Conservation (phyloP, 331 rosid species). For the Phaseolus coccineus region DNA sequence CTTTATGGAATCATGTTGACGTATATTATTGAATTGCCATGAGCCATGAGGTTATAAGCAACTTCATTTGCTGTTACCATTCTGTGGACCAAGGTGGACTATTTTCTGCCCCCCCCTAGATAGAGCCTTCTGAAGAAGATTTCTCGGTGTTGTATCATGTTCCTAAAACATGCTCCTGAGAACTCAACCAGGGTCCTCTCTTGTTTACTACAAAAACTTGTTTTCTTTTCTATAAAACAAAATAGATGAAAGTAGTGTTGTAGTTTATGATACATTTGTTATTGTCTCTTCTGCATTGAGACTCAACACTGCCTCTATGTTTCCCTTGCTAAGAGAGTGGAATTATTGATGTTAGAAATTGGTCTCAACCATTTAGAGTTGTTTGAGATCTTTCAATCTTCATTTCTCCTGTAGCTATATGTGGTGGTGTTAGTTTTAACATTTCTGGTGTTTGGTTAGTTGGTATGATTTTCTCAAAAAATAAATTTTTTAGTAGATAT, state of each 20-base stretch:
- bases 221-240: slow-evolving; percentile 6
- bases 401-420: too few species aligned
- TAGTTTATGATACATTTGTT: slow-evolving; percentile 47
- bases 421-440: background rate
- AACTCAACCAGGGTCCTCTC: slow-evolving; percentile 39
- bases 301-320: slow-evolving; percentile 18
- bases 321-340: slow-evolving; percentile 37
- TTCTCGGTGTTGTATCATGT: slow-evolving; percentile 54
- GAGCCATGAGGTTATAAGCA: slow-evolving; percentile 39
- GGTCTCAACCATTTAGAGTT: slow-evolving; percentile 11
- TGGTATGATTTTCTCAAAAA: background rate
- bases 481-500: too few species aligned
- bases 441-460: background rate
- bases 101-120: slow-evolving; percentile 36
- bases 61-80: slow-evolving; percentile 36
- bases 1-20: slow-evolving; percentile 51
- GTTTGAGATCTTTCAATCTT: slow-evolving; percentile 1
- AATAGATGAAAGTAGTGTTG: slow-evolving; percentile 37
- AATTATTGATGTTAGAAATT: slow-evolving; percentile 34
- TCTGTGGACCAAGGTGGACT: slow-evolving; percentile 44
- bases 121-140: slow-evolving; percentile 32
- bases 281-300: slow-evolving; percentile 14
- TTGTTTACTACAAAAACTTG: slow-evolving; percentile 31
- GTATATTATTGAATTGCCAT: slow-evolving; percentile 49
- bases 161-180: slow-evolving; percentile 45